phyloP scores from a whole-genome alignment of 2,329 filamentous ascomycete species.

The Leptographium galeiforme region DNA sequence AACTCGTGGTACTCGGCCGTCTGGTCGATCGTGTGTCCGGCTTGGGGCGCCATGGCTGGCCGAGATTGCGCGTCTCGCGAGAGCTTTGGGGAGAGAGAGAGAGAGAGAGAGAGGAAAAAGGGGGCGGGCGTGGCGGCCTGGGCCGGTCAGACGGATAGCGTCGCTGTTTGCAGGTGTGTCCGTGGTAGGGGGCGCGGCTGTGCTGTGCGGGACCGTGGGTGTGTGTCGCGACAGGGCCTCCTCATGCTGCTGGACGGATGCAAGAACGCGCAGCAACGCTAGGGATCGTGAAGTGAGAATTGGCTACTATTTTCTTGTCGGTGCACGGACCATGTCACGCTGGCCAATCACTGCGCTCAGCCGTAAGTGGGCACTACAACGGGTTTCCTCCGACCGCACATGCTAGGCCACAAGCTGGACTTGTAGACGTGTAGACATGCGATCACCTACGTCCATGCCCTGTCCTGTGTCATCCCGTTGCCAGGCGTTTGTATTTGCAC shows the following conservation, averaged over 20 bases:
- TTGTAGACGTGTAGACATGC: too few species aligned
- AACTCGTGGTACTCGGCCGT: slow-evolving; percentile 67
- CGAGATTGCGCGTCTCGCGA: neutral
- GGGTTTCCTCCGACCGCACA: too few species aligned
- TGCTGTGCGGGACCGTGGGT: neutral
- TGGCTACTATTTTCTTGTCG: slow-evolving; percentile 3
- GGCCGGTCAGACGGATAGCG: neutral
- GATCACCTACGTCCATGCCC: too few species aligned
- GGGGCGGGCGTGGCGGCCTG: neutral
- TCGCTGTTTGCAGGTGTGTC: neutral
- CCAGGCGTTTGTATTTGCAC: too few species aligned
- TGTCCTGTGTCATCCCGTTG: too few species aligned
- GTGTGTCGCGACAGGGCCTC: neutral
- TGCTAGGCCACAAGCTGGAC: too few species aligned
- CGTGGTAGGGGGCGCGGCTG: neutral
- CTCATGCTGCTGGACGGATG: slow-evolving; percentile 7
- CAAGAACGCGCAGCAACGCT: slow-evolving; percentile 9
- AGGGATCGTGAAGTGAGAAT: slow-evolving; percentile 9
- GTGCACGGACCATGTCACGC: neutral
- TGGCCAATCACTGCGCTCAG: slow-evolving; percentile 4
- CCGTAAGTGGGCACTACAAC: too few species aligned
- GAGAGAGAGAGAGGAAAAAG: too few species aligned
- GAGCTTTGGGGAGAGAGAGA: too few species aligned
- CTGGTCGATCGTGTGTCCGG: slow-evolving; percentile 34
- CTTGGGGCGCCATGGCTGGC: slow-evolving; percentile 5